Evolutionary conservation across 768 basidiomycete genomes (phyloP).

Genomic region (Podaxis sp.): DNA sequence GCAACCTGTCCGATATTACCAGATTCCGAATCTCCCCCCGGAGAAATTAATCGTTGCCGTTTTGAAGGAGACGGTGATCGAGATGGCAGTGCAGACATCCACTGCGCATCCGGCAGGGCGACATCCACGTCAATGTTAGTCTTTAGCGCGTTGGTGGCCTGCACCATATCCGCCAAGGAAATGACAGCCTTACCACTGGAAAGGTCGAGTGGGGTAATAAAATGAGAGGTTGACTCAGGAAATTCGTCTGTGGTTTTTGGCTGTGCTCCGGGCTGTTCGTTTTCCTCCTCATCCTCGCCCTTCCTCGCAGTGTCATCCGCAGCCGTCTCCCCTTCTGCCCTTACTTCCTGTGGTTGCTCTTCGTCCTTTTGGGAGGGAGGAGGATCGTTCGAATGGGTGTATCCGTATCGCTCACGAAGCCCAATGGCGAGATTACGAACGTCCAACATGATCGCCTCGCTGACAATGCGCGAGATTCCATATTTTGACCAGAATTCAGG

Average conservation of each 20-base stretch:
- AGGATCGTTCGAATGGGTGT: conserved; percentile 8
- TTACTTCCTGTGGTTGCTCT: neutral
- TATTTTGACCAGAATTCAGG: conserved; percentile 69
- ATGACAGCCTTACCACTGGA: conserved; percentile 41
- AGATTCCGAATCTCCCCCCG: neutral
- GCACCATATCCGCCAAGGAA: conserved; percentile 76
- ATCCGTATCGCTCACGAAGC: conserved; percentile 33
- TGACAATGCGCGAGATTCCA: conserved; percentile 59
- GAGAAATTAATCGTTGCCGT: neutral
- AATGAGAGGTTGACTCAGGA: conserved; percentile 20
- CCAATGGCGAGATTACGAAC: conserved; percentile 56
- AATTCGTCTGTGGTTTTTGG: neutral
- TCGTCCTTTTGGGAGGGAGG: neutral
- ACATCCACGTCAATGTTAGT: conserved; percentile 68
- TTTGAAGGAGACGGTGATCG: conserved; percentile 13
- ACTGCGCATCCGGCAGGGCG: conserved; percentile 48
- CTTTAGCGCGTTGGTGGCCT: conserved; percentile 70
- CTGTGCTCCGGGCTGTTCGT: neutral
- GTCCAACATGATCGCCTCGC: conserved; percentile 70
- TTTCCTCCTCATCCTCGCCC: neutral
- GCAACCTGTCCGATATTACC: conserved; percentile 47
- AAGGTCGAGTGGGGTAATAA: conserved; percentile 34
- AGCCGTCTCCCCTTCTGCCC: conserved; percentile 1
- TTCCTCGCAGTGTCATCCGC: neutral
- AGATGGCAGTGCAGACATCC: conserved; percentile 41